Evolutionary conservation across 805 yeast species (phyloP), one percentile per base, ranked within the genome.

Genomic region (Groenewaldozyma salmanticensis): DNA sequence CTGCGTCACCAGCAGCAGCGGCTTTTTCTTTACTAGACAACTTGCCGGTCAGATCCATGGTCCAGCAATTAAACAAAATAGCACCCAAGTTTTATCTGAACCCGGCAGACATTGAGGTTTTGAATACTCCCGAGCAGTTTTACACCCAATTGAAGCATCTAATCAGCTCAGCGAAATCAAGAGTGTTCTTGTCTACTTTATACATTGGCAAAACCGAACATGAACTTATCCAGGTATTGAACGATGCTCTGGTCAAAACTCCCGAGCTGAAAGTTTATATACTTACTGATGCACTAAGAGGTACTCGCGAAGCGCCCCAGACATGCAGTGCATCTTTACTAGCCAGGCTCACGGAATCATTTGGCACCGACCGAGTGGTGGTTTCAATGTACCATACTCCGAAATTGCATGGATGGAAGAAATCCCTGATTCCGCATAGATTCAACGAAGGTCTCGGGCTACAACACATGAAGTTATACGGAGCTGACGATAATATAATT

Each of bases 391-490:
- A 84, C 60, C 94, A 82, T 52, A 90, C 98, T 0, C 98, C 98
- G 0, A 79, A 80, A 47, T 69, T 84, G 50, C 65, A 71, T 31
- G 94, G 94, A 0, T 54, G 84, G 44, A 71, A 74, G 42, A 77
- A 79, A 54, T 50, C 62, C 5, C 35, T 82, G 34, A 69, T 86
- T 2, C 98, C 98, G 0, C 79, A 73, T 44, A 71, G 98, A 47
- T 68, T 90, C 48, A 87, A 88, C 60, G 98, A 92, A 63, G 88
- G 94, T 3, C 68, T 73, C 51, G 98, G 98, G 0, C 70, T 92
- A 39, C 98, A 92, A 60, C 98, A 92, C 57, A 92, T 92, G 97
- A 92, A 92, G 59, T 71, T 92, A 21, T 92, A 92, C 59, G 98
- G 98, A 1, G 78, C 88, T 53, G 98, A 92, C 59, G 77, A 86